These are phyloP conservation scores for Zancudomyces culisetae DNA, from an alignment of 371 early-diverging fungal species.

Conservation along the genomic window DNA sequence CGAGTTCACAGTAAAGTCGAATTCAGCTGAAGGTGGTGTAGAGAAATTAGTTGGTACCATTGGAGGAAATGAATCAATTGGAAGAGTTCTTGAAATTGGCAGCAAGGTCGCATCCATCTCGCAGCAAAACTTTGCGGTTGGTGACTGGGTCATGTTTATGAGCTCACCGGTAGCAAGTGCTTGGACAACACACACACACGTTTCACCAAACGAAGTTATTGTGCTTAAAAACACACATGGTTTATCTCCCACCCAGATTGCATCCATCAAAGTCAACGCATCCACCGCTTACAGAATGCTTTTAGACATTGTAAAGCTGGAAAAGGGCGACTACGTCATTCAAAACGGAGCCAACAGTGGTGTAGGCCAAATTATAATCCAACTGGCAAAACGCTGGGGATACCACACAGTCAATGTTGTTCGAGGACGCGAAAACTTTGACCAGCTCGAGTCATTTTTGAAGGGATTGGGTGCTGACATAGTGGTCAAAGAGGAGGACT, in stretches of 20 bases:
- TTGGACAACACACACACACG: conserved; percentile 3
- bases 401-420: conserved; percentile 75
- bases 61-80: conserved; percentile 78
- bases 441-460: conserved; percentile 32
- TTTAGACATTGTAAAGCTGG: conserved; percentile 51
- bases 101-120: conserved; percentile 1
- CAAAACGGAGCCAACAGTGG: conserved; percentile 86
- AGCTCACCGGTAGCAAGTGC: conserved; percentile 3
- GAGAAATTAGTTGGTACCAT: conserved; percentile 27
- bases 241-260: conserved; percentile 38
- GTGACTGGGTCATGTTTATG: conserved; percentile 61
- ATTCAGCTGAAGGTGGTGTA: conserved; percentile 7
- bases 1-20: conserved; percentile 14
- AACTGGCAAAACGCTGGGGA: conserved; percentile 58
- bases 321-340: conserved; percentile 66
- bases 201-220: not conserved
- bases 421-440: conserved; percentile 51
- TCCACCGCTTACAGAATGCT: conserved; percentile 83
- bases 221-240: conserved; percentile 2
- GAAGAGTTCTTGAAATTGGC: conserved; percentile 42
- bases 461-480: conserved; percentile 51
- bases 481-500: conserved; percentile 39
- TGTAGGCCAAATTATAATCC: conserved; percentile 85
- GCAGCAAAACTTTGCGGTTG: conserved; percentile 19
- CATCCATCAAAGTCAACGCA: conserved; percentile 77